These are phyloP conservation scores for Carallia brachiata DNA, from an alignment of 345 rosid species.

Conservation along the genomic window DNA sequence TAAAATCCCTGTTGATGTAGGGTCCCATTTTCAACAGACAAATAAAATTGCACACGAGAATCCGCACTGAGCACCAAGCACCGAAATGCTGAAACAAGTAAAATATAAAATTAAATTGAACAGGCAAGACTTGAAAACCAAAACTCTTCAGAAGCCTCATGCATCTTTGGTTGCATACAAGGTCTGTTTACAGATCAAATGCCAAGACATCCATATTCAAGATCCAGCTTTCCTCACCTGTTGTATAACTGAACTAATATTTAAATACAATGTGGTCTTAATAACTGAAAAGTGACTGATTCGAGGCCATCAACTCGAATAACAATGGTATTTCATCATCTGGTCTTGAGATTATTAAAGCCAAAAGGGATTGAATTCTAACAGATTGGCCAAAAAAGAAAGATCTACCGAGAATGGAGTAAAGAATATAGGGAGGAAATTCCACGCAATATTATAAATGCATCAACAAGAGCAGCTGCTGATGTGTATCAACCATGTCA, in stretches of 20 bases:
- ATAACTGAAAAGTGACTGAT: neutral
- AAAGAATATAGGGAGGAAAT: slow-evolving; percentile 20
- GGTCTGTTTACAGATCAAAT: neutral
- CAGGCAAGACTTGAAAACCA: no score
- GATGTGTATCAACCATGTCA: slow-evolving; percentile 21
- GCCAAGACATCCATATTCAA: neutral
- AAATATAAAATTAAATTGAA: no score
- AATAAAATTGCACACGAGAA: no score
- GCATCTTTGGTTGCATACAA: neutral
- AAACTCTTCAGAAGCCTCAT: neutral
- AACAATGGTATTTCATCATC: neutral
- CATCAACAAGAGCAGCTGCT: slow-evolving; percentile 10
- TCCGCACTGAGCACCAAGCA: no score
- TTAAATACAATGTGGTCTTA: neutral
- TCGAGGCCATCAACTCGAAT: neutral
- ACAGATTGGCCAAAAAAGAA: neutral
- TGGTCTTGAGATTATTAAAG: slow-evolving; percentile 26
- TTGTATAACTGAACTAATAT: neutral
- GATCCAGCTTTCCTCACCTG: neutral
- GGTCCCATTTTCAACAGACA: no score
- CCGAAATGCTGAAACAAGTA: no score
- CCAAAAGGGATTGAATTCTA: neutral
- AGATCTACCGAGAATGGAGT: neutral
- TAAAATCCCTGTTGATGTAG: no score
- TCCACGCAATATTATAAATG: slow-evolving; percentile 6